These are phyloP conservation scores for Helenozyma rhizophorensis DNA, from an alignment of 805 yeast species.

Conservation along the genomic window DNA sequence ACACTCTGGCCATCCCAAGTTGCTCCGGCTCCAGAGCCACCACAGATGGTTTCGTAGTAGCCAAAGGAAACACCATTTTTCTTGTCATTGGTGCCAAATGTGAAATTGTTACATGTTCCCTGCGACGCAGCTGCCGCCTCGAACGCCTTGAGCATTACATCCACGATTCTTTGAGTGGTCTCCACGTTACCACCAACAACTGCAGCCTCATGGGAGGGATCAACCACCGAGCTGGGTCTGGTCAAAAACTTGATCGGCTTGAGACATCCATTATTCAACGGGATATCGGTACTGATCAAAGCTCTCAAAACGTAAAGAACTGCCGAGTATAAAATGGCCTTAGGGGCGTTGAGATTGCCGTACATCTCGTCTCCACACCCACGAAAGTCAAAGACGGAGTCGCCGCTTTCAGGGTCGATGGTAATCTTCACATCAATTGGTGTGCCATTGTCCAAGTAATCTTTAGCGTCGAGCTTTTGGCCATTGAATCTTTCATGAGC, in stretches of 20 bases:
- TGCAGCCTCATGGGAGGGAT: slow-evolving; percentile 83
- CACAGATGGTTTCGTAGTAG: slow-evolving; percentile 18
- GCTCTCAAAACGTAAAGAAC: slow-evolving; percentile 83
- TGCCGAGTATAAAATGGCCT: slow-evolving; percentile 84
- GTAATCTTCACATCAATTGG: slow-evolving; percentile 52
- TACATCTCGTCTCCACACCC: slow-evolving; percentile 86
- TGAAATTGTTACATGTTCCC: slow-evolving; percentile 91
- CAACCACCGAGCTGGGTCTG: slow-evolving; percentile 40
- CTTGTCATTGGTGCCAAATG: slow-evolving; percentile 68
- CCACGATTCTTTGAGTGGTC: slow-evolving; percentile 91
- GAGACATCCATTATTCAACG: slow-evolving; percentile 90
- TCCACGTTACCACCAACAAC: slow-evolving; percentile 91
- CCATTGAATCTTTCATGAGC: slow-evolving; percentile 18
- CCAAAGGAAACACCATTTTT: slow-evolving; percentile 41
- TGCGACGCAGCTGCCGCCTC: slow-evolving; percentile 91
- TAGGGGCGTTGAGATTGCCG: slow-evolving; percentile 91
- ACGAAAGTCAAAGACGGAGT: slow-evolving; percentile 74
- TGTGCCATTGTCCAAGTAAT: slow-evolving; percentile 80
- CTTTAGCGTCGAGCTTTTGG: slow-evolving; percentile 26
- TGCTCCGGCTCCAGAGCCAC: slow-evolving; percentile 19
- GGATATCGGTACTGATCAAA: slow-evolving; percentile 80
- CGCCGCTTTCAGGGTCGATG: slow-evolving; percentile 45
- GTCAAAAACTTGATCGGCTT: slow-evolving; percentile 63
- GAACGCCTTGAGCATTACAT: slow-evolving; percentile 82
- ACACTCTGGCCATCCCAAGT: slow-evolving; percentile 16